Evolutionary conservation across 148 eudicot species (phyloP), one percentile per base, ranked within the genome.

Genomic region (Salicornia ramosissima): DNA sequence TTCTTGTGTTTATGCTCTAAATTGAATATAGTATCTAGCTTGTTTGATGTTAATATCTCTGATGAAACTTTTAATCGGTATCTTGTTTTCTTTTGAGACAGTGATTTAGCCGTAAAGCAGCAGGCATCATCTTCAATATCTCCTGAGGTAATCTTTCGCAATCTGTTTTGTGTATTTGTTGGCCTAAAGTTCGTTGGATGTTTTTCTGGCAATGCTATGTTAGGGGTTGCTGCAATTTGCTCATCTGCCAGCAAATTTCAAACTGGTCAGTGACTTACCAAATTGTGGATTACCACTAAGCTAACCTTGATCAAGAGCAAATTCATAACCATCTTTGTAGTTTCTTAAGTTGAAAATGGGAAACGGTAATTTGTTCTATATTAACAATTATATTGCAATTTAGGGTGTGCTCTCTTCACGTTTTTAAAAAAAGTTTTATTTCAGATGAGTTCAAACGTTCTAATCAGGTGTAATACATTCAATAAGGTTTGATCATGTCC

Each of bases 71-170:
- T n/a, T n/a, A n/a, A n/a, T n/a, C n/a, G n/a, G n/a, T n/a, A n/a
- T 16, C n/a, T 61, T 34, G n/a, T 46, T 36, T 36, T 55, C 65
- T 73, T n/a, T 65, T 50, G 55, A 24, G 30, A 55, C 88, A 89
- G 96, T 77, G 77, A 76, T 47, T 53, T 68, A 53, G 64, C 83
- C 76, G 73, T 78, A 29, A 75, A 74, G 71, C 87, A 79, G 74
- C 85, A 78, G 49, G 71, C 83, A 64, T 83, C 95, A 53, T 81
- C 93, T 62, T 84, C 88, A 22, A 72, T 69, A 40, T 72, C 95
- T 60, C 58, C 74, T 59, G 90, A 89, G 97, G 97, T 91, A 86
- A 2, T 74, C 22, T 74, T 60, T n/a, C 53, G 65, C 21, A 54
- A 54, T 36, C 40, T 36, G 40, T 36, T 58, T 31, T 77, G 45